phyloP scores from a whole-genome alignment of 768 basidiomycete genomes.

The Chalciporus piperatus region DNA sequence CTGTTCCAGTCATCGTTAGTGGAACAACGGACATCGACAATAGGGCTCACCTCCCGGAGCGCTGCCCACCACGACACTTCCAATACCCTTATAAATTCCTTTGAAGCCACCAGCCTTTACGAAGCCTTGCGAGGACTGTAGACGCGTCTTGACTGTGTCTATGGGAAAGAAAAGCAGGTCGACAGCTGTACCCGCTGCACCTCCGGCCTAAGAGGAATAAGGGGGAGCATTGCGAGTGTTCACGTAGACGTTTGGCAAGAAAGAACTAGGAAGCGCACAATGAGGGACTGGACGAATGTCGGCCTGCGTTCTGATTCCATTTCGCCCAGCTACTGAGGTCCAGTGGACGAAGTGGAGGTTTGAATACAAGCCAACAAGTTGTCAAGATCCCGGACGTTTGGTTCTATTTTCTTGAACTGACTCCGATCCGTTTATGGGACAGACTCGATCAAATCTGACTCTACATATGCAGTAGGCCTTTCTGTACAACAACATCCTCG shows the following conservation, averaged over 20 bases:
- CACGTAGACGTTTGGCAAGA: slow-evolving; percentile 9
- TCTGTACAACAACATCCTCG: no score
- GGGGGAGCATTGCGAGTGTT: slow-evolving; percentile 10
- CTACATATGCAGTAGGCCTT: no score
- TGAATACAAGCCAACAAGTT: not conserved
- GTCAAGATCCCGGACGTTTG: not conserved
- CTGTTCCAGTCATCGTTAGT: slow-evolving; percentile 39
- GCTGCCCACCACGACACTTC: slow-evolving; percentile 91
- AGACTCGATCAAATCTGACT: not conserved
- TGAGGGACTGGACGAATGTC: slow-evolving; percentile 45
- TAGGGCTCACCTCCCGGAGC: slow-evolving; percentile 80
- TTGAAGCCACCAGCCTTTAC: slow-evolving; percentile 79
- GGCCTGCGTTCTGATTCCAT: slow-evolving; percentile 36
- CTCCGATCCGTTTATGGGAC: not conserved
- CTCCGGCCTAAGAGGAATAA: slow-evolving; percentile 64
- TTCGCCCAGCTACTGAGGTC: slow-evolving; percentile 4
- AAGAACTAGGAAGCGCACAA: slow-evolving; percentile 33
- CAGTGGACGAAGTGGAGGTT: slow-evolving; percentile 8
- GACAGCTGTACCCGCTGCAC: slow-evolving; percentile 87
- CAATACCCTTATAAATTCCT: slow-evolving; percentile 91
- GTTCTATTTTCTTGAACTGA: not conserved
- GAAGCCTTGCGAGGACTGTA: slow-evolving; percentile 89
- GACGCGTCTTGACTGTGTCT: slow-evolving; percentile 94
- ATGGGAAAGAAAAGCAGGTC: slow-evolving; percentile 96
- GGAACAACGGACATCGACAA: not conserved